Conservation (phyloP, 306 rosid genomes). For the Purshia tridentata region DNA sequence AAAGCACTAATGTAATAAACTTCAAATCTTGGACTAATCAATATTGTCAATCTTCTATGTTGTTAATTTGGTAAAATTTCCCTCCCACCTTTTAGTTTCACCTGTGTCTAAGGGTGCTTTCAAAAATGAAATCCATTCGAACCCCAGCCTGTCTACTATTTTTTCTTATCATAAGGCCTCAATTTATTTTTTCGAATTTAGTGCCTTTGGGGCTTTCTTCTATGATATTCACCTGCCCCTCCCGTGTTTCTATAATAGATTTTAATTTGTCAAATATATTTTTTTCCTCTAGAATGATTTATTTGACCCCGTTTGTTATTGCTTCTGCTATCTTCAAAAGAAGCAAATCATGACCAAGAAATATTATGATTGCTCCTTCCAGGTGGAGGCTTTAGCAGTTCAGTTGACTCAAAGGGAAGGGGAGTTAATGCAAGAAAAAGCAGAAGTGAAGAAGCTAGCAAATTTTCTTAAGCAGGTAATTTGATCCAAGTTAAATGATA, state of each 20-base stretch:
- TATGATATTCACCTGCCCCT: background rate
- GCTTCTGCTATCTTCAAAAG: slow-evolving; percentile 2
- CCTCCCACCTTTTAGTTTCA: background rate
- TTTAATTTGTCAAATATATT: background rate
- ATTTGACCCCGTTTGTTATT: background rate
- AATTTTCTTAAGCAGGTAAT: slow-evolving; percentile 95
- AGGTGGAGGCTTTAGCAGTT: slow-evolving; percentile 85
- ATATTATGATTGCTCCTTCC: slow-evolving; percentile 12
- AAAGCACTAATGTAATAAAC: background rate
- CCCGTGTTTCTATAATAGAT: background rate
- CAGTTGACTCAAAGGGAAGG: slow-evolving; percentile 82
- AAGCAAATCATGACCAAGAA: background rate
- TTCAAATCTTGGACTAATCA: background rate
- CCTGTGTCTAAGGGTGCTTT: background rate
- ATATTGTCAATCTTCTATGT: background rate
- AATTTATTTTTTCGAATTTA: background rate
- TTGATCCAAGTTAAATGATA: background rate
- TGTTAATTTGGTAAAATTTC: background rate
- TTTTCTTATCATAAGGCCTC: background rate
- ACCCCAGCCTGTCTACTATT: background rate
- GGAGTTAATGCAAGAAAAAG: slow-evolving; percentile 75
- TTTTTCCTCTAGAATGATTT: background rate
- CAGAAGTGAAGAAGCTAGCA: slow-evolving; percentile 94
- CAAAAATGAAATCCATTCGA: background rate
- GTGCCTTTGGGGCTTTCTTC: background rate